Base-by-base conservation (phyloP, 306 rosid species). In the Canavalia ensiformis region DNA sequence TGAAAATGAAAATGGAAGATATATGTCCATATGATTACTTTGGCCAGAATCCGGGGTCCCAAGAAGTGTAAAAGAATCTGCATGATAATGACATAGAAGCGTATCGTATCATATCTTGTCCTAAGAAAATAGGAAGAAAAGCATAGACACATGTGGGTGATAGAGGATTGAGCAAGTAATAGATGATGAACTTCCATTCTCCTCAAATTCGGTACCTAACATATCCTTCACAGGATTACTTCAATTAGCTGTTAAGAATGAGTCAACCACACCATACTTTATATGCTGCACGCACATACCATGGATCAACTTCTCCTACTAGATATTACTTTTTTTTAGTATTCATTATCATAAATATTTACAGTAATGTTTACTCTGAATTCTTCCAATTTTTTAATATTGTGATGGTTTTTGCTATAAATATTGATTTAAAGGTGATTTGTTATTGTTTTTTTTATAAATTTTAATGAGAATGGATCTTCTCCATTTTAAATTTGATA, bases 171-270 rank as follows among this genome's bases (percentile, higher is more conserved):
- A 66, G 47, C 8, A 58, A n/a, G 72, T 12, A 75, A 68, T 39
- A 44, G 4, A 5, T 45, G 56, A 76, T 18, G 25, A 76, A 11
- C 44, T 76, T 8, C 25, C 34, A 66, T 50, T 72, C 11, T 83
- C 82, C 67, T 52, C 13, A 60, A 82, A 74, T 58, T 82, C 76
- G 79, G 76, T 79, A 82, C 89, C 82, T 82, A 86, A 82, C 89
- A 37, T 37, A 60, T 68, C 76, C 51, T 72, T 51, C 41, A 18
- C 25, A 18, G 25, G 54, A 68, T 13, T 29, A 34, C 39, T 81
- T 58, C 47, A 66, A 60, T 56, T 81, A 64, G 55, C 41, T 28
- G 29, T 47, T 60, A 64, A 60, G 64, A 18, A 18, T 18, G 25
- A 82, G 86, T 81, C 88, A 85, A 84, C 56, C 64, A 67, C 49